Conservation (phyloP, 148 eudicot genomes). For the Vaccinium corymbosum region DNA sequence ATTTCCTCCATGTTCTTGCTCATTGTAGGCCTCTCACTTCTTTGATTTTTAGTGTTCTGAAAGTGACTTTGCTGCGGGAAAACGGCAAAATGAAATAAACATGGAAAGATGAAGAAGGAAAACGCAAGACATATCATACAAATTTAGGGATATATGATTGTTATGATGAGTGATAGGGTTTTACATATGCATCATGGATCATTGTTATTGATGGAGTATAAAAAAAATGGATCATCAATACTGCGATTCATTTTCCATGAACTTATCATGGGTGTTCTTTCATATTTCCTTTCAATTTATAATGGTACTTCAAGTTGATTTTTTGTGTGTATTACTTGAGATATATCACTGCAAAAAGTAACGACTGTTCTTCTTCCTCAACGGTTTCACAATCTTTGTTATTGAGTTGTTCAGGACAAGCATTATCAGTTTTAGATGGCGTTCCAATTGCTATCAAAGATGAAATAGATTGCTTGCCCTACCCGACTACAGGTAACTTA, state of each 20-base stretch:
- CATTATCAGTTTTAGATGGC: constrained; percentile 83
- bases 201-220: neutral
- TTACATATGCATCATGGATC: neutral
- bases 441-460: constrained; percentile 90
- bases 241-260: neutral
- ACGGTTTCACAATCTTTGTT: constrained; percentile 3
- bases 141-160: neutral
- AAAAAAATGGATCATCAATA: too few species aligned
- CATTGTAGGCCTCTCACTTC: neutral
- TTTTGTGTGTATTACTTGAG: neutral
- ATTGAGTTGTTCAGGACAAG: constrained; percentile 53
- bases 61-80: neutral
- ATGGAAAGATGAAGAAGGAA: neutral
- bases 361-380: neutral
- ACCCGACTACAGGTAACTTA: constrained; percentile 83
- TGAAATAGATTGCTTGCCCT: constrained; percentile 92
- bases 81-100: neutral
- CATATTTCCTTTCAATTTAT: neutral
- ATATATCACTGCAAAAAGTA: neutral
- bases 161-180: neutral
- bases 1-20: neutral
- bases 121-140: neutral
- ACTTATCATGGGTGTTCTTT: neutral
- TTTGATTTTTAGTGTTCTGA: neutral
- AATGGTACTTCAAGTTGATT: neutral